phyloP scores from a whole-genome alignment of 1,284 basidiomycete species.

The Naganishia albida region DNA sequence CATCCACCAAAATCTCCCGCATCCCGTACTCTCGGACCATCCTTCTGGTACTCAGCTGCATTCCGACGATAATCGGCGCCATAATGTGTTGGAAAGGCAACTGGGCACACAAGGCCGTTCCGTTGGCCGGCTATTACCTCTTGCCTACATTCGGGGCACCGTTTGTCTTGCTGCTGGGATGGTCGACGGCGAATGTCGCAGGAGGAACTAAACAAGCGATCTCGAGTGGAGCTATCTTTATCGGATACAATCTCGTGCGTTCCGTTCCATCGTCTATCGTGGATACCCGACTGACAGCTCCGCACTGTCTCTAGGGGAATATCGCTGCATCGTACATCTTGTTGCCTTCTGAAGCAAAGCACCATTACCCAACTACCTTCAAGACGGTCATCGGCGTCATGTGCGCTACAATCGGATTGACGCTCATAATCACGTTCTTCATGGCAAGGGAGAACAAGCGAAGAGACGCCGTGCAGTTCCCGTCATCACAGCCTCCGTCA shows the following conservation, averaged over 20 bases:
- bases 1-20: slow-evolving; percentile 25
- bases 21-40: slow-evolving; percentile 10
- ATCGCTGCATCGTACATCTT: slow-evolving; percentile 26
- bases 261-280: background rate
- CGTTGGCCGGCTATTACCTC: slow-evolving; percentile 58
- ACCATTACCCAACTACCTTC: slow-evolving; percentile 30
- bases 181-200: slow-evolving; percentile 55
- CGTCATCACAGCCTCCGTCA: background rate
- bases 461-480: slow-evolving; percentile 10
- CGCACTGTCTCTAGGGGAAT: slow-evolving; percentile 5
- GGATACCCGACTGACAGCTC: background rate
- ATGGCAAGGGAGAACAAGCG: slow-evolving; percentile 15
- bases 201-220: slow-evolving; percentile 58
- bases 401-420: slow-evolving; percentile 16
- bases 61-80: slow-evolving; percentile 57
- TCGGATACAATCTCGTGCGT: slow-evolving; percentile 50
- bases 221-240: slow-evolving; percentile 52
- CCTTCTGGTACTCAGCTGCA: slow-evolving; percentile 55
- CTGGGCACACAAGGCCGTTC: slow-evolving; percentile 54
- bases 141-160: slow-evolving; percentile 57
- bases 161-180: slow-evolving; percentile 56
- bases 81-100: slow-evolving; percentile 56
- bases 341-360: slow-evolving; percentile 1
- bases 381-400: slow-evolving; percentile 30
- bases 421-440: slow-evolving; percentile 14